Percentiles rank a stretch among this genome's conserved stretches.
Evolutionary conservation across 805 yeast genomes (phyloP).

Genomic region (Candida sakaeoensis): DNA sequence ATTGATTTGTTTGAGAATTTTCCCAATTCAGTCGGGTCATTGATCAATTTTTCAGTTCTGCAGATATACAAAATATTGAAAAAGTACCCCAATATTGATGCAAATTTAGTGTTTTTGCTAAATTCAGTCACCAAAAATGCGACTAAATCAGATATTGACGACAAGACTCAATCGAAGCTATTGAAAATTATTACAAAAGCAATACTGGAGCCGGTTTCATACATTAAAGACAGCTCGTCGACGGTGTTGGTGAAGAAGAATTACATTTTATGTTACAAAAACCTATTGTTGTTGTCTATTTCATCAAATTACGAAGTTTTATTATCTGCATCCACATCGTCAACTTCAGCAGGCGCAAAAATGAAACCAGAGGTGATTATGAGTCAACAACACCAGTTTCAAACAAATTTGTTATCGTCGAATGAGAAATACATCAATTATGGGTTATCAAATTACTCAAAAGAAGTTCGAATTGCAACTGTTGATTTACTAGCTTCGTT

Average conservation of each 20-base stretch:
- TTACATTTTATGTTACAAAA: slow-evolving; percentile 29
- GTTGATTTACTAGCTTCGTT: slow-evolving; percentile 33
- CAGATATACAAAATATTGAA: slow-evolving; percentile 39
- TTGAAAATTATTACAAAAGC: slow-evolving; percentile 29
- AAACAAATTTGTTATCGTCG: slow-evolving; percentile 22
- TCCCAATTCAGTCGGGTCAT: slow-evolving; percentile 34
- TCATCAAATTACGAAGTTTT: slow-evolving; percentile 36
- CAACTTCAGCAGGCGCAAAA: slow-evolving; percentile 33
- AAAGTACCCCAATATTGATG: slow-evolving; percentile 25
- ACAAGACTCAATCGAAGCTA: slow-evolving; percentile 34
- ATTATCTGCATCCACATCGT: slow-evolving; percentile 32
- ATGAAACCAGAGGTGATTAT: slow-evolving; percentile 40
- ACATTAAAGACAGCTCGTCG: slow-evolving; percentile 13
- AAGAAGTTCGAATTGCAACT: slow-evolving; percentile 35
- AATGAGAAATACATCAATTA: slow-evolving; percentile 28
- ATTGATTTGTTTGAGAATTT: slow-evolving; percentile 35
- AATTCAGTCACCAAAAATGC: slow-evolving; percentile 31
- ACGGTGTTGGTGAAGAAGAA: slow-evolving; percentile 27
- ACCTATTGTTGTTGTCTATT: slow-evolving; percentile 28
- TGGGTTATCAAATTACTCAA: slow-evolving; percentile 29
- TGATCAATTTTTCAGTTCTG: slow-evolving; percentile 29
- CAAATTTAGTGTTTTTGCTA: slow-evolving; percentile 28
- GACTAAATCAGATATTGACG: slow-evolving; percentile 36
- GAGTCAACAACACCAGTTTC: slow-evolving; percentile 38
- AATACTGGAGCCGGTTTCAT: slow-evolving; percentile 19